Conservation (phyloP, 2,329 filamentous ascomycete genomes). For the Zymoseptoria brevis region DNA sequence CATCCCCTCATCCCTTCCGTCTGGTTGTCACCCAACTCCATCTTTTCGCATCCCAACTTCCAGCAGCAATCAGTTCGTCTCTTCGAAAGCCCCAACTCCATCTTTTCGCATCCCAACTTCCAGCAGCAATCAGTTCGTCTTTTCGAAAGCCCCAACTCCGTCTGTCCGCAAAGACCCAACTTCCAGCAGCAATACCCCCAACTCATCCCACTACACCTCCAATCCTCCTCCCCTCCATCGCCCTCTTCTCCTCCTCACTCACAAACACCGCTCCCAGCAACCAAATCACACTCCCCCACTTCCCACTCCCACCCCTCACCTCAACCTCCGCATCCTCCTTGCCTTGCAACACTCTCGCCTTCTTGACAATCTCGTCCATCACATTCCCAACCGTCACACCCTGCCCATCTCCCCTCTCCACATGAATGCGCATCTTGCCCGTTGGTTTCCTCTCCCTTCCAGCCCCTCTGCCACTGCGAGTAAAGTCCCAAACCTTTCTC, state of each 20-base stretch:
- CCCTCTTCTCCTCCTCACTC: conserved; percentile 4
- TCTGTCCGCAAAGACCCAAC: too few relatives aligned
- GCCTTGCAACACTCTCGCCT: not conserved
- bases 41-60: too few relatives aligned
- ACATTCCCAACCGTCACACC: not conserved
- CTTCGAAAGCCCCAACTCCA: too few relatives aligned
- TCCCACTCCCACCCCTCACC: not conserved
- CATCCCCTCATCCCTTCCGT: too few relatives aligned
- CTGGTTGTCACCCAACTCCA: too few relatives aligned
- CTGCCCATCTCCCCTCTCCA: not conserved
- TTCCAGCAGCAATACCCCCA: too few relatives aligned
- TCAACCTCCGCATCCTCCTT: not conserved
- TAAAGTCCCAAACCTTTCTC: not conserved
- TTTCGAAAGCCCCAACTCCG: too few relatives aligned
- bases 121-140: too few relatives aligned
- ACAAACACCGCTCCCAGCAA: conserved; percentile 13
- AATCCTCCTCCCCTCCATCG: not conserved
- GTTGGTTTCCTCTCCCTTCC: not conserved
- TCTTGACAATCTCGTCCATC: not conserved
- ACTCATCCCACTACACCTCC: not conserved
- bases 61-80: too few relatives aligned
- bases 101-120: too few relatives aligned
- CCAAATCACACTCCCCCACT: conserved; percentile 1
- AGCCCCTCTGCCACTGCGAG: not conserved
- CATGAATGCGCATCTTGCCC: not conserved